phyloP scores from a whole-genome alignment of 2,329 filamentous ascomycete species.

The Colletotrichum brevisporum region DNA sequence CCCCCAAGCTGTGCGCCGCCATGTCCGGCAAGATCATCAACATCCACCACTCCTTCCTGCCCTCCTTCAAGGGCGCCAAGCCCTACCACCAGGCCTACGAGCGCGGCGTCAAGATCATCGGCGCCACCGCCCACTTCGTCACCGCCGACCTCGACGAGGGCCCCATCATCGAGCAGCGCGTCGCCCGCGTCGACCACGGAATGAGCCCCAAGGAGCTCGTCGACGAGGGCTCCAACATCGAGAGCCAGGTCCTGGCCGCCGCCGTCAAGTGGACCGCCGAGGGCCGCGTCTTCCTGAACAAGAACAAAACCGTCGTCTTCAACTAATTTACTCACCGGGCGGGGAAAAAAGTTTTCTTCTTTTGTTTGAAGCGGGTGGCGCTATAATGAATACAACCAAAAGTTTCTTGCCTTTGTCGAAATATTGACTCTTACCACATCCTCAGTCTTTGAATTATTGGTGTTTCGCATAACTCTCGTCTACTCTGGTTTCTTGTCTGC shows the following conservation, averaged over 20 bases:
- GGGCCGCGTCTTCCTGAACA: constrained; percentile 82
- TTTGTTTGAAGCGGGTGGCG: not conserved
- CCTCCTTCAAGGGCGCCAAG: constrained; percentile 89
- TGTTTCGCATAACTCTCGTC: not conserved
- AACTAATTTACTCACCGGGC: constrained; percentile 49
- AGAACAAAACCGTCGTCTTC: constrained; percentile 85
- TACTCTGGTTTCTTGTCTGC: not conserved
- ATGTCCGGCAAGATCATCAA: constrained; percentile 94
- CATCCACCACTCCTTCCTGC: constrained; percentile 90
- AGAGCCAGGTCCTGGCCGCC: constrained; percentile 85
- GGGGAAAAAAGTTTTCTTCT: constrained; percentile 12
- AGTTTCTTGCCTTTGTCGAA: not conserved
- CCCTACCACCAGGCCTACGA: constrained; percentile 92
- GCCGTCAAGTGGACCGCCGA: constrained; percentile 90
- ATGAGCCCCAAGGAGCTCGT: constrained; percentile 83
- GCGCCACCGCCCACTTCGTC: constrained; percentile 88
- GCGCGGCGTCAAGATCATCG: constrained; percentile 89
- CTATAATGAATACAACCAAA: not conserved
- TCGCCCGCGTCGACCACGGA: constrained; percentile 81
- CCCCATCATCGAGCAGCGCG: constrained; percentile 89
- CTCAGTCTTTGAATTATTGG: not conserved
- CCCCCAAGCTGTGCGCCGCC: constrained; percentile 78
- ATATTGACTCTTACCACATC: not conserved
- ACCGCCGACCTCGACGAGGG: constrained; percentile 89
- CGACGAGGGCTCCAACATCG: constrained; percentile 85